phyloP scores from a whole-genome alignment of 2,329 filamentous ascomycete genomes.

The Hymenoscyphus occultus region DNA sequence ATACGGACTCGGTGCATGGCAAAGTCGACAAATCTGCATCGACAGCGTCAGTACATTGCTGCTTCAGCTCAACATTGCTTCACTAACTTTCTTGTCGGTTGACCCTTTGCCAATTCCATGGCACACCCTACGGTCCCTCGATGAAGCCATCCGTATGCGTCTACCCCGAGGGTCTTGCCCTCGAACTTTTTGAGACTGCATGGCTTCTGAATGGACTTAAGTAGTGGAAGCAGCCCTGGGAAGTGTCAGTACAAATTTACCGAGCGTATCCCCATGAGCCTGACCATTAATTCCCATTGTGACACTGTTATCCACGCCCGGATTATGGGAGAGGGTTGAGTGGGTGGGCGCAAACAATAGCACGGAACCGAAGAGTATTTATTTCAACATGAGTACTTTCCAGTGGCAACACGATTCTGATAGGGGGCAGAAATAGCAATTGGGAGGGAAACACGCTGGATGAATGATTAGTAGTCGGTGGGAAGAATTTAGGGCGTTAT shows the following conservation, averaged over 20 bases:
- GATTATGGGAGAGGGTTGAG: slow-evolving; percentile 13
- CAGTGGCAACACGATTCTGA: background rate
- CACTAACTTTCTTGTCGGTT: slow-evolving; percentile 79
- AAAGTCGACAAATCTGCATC: slow-evolving; percentile 77
- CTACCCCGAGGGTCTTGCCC: slow-evolving; percentile 88
- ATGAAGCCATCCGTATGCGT: slow-evolving; percentile 98
- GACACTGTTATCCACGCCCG: slow-evolving; percentile 5
- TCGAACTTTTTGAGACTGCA: slow-evolving; percentile 81
- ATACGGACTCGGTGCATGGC: slow-evolving; percentile 88
- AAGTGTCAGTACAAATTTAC: slow-evolving; percentile 24
- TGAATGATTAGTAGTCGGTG: background rate
- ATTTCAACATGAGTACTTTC: slow-evolving; percentile 8
- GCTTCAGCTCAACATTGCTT: background rate
- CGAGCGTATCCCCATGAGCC: background rate
- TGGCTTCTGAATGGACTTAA: slow-evolving; percentile 94
- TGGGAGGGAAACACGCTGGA: background rate
- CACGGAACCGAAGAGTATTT: slow-evolving; percentile 23
- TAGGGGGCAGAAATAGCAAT: background rate
- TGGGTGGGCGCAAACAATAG: slow-evolving; percentile 18
- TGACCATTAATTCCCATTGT: slow-evolving; percentile 33
- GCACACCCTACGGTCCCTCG: slow-evolving; percentile 88
- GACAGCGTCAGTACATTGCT: slow-evolving; percentile 1
- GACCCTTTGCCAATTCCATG: slow-evolving; percentile 82
- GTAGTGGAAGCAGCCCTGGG: slow-evolving; percentile 77
- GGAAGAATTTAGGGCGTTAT: background rate